Base-by-base conservation (phyloP, 2,329 filamentous ascomycete genomes). In the Rugonectria rugulosa region DNA sequence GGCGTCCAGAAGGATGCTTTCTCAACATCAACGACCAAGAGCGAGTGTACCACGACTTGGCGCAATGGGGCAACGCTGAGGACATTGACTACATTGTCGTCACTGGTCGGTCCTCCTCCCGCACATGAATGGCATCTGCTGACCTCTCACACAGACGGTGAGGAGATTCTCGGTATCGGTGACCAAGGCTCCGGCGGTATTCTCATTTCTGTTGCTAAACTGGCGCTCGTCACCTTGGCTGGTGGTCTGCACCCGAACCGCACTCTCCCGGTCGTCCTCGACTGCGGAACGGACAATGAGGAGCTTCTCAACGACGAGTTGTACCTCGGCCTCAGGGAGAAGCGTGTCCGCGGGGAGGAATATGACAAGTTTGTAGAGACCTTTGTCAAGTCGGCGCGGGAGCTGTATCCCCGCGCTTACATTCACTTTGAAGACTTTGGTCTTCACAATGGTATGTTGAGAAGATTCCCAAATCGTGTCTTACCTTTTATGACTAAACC, bases 381-480 rank as follows among this genome's bases (percentile, higher is more conserved):
- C 0, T 96, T 96, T 66, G 84, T 96, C 8, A 76, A 80, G 46
- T 80, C 85, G 0, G 88, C 88, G 1, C 79, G 86, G 38, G 85
- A 88, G 63, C 79, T 86, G 2, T 96, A 88, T 57, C 92, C 92
- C 0, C 86, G 82, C 40, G 91, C 92, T 0, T 94, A 93, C 65
- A 88, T 96, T 17, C 92, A 96, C 68, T 96, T 96, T 65, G 91
- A 96, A 67, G 92, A 96, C 68, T 96, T 96, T 75, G 92, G 91
- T 1, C 75, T 96, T 1, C 73, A 73, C 1, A 96, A 96, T 66
- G 84, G 83, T 82, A 57, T 60, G 73, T 57, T 4, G n/a, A 9
- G 6, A 4, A 12, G 9, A 1, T n/a, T 10, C 6, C 6, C 10
- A 32, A 32, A 3, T 12, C 3, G 3, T 11, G 3, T 2, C 40